Evolutionary conservation across 164 flowering plant species (phyloP).

Genomic region (Berberis thunbergii): DNA sequence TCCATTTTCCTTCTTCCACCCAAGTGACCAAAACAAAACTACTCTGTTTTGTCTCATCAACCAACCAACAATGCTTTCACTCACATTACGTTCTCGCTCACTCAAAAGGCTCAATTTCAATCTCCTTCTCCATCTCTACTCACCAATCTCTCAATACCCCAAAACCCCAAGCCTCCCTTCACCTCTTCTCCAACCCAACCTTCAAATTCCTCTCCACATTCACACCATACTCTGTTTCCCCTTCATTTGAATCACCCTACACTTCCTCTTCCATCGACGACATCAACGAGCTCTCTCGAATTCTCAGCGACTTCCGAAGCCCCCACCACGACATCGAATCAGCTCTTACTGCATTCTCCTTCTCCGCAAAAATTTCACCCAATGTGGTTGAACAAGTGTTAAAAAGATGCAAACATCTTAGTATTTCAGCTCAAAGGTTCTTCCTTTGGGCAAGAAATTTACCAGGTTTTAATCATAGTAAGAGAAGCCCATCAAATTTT

Average conservation of each 20-base stretch:
- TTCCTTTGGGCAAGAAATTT: constrained; percentile 60
- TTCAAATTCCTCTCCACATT: no score
- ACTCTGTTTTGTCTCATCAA: no score
- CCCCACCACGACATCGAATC: constrained; percentile 72
- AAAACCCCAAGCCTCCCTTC: no score
- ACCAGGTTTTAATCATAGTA: constrained; percentile 45
- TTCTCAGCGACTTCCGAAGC: constrained; percentile 65
- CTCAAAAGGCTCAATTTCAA: no score
- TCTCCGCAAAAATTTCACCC: constrained; percentile 31
- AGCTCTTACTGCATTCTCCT: constrained; percentile 32
- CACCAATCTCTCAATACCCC: no score
- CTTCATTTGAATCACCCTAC: not conserved
- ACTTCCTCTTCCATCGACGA: constrained; percentile 3
- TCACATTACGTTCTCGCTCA: no score
- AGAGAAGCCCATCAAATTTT: constrained; percentile 47
- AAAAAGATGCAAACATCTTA: constrained; percentile 70
- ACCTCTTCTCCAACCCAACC: no score
- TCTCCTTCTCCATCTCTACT: no score
- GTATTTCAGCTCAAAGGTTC: constrained; percentile 69
- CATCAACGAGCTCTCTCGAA: constrained; percentile 58
- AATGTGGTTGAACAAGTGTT: constrained; percentile 65
- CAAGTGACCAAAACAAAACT: no score
- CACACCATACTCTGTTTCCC: no score
- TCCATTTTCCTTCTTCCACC: no score
- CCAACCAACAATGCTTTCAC: no score